These are phyloP conservation scores for Magnolia changhungtana DNA, from an alignment of 164 flowering plant genomes.

Conservation along the genomic window DNA sequence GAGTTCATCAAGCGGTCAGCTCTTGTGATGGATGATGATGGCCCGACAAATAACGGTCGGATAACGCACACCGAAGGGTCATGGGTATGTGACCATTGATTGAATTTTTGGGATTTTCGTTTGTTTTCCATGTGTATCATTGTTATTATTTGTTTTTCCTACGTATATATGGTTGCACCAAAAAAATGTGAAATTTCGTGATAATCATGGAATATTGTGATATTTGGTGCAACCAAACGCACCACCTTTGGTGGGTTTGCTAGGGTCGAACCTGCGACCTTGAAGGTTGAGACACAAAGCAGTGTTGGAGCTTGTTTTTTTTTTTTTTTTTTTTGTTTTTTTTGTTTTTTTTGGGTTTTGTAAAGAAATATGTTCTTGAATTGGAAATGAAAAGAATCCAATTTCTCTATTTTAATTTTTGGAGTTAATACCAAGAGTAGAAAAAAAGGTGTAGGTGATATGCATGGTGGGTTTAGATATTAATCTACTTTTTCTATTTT, in stretches of 20 bases:
- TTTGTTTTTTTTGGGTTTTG: neutral
- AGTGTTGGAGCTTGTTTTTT: neutral
- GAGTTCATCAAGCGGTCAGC: conserved; percentile 66
- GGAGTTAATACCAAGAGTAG: neutral
- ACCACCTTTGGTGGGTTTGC: too few species aligned
- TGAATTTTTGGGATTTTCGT: neutral
- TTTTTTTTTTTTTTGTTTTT: too few species aligned
- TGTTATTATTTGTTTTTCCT: neutral
- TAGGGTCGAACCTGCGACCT: too few species aligned
- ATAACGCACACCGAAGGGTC: neutral
- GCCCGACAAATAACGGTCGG: neutral
- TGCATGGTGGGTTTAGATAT: neutral
- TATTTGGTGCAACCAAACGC: neutral
- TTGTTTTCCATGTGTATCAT: neutral
- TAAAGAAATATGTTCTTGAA: neutral
- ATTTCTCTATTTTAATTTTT: neutral
- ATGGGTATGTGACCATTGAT: conserved; percentile 1
- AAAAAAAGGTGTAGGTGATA: neutral
- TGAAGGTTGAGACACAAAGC: neutral
- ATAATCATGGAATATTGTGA: neutral
- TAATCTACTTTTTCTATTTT: neutral
- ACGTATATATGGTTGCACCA: neutral
- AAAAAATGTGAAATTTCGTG: too few species aligned
- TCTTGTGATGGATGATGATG: conserved; percentile 26
- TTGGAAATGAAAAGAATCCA: neutral